Base-by-base conservation (phyloP, 106 monocot species). In the Alisma plantagoaquatica region DNA sequence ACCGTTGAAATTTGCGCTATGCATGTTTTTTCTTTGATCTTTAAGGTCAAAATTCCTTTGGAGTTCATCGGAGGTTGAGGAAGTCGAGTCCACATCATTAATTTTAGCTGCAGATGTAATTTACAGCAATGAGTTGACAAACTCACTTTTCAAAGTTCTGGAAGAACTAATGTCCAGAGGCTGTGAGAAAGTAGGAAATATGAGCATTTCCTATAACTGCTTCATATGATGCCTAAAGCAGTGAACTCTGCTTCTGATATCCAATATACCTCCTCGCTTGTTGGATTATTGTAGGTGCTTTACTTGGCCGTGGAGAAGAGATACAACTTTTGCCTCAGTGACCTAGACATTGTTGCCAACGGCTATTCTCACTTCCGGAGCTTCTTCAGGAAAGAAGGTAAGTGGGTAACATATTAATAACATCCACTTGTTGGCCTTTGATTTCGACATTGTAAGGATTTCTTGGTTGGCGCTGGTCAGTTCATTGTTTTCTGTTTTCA, bases 101-200 rank as follows among this genome's bases (percentile, higher is more conserved):
- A 48, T 96, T 42, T 62, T 88, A 64, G 88, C 94, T 41, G 94
- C 84, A 19, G 94, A 96, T 78, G 94, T 96, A 6, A 88, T 96
- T 33, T 96, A 96, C 27, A 61, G 73, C 14, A 78, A 96, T 44
- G 84, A 88, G 1, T 66, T 96, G 16, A 96, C 94, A 0, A 75
- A 81, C 33, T 73, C 62, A 14, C 79, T 96, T 43, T 96, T 96
- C 53, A 38, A 31, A 29, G 45, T 48, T 47, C 30, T 84, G 3
- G 56, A 84, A 52, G 75, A 41, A 26, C 45, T 96, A 59, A 88
- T 96, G 88, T 81, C 94, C 29, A 60, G 50, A 59, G 81, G 88
- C 25, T 62, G 70, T 29, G 21, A 70, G 46, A 93, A 93, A 87
- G 87, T 93, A 70, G n/a, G n/a, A n/a, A n/a, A n/a, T n/a, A n/a